Evolutionary conservation across 192 early-diverging fungal species (phyloP).

Genomic region (Backusella mclennaniae): DNA sequence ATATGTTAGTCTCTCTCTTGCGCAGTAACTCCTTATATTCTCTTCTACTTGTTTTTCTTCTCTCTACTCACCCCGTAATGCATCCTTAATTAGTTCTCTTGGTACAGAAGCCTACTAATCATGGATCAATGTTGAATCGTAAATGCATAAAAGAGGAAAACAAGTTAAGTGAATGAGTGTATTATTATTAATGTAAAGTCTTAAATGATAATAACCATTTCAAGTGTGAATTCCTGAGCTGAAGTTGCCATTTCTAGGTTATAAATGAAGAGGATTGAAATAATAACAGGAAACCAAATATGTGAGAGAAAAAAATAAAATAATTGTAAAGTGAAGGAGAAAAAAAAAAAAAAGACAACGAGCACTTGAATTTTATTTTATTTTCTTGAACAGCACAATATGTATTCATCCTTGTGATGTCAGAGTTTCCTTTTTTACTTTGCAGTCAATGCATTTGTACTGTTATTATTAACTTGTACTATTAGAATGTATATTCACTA

Average conservation of each 20-base stretch:
- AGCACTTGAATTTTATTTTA: too few species aligned
- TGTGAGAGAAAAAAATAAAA: not conserved
- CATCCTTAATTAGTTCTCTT: conserved; percentile 31
- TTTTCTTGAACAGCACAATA: not conserved
- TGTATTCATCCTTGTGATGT: not conserved
- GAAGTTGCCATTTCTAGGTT: conserved; percentile 3
- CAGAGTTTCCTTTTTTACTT: not conserved
- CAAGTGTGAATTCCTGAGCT: conserved; percentile 29
- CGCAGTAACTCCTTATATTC: not conserved
- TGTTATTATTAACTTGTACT: too few species aligned
- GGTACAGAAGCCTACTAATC: conserved; percentile 31
- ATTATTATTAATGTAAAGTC: not conserved
- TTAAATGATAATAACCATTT: conserved; percentile 32
- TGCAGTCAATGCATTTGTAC: not conserved
- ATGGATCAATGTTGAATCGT: not conserved
- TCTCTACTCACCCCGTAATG: conserved; percentile 35
- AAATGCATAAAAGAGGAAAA: not conserved
- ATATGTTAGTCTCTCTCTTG: not conserved
- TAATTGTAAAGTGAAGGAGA: not conserved
- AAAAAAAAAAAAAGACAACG: not conserved
- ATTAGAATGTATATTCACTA: not conserved
- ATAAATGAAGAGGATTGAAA: not conserved
- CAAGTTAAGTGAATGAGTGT: not conserved
- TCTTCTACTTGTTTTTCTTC: not conserved
- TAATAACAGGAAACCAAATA: not conserved